Conservation (phyloP, 441 rosid genomes). For the Daphne laureola region DNA sequence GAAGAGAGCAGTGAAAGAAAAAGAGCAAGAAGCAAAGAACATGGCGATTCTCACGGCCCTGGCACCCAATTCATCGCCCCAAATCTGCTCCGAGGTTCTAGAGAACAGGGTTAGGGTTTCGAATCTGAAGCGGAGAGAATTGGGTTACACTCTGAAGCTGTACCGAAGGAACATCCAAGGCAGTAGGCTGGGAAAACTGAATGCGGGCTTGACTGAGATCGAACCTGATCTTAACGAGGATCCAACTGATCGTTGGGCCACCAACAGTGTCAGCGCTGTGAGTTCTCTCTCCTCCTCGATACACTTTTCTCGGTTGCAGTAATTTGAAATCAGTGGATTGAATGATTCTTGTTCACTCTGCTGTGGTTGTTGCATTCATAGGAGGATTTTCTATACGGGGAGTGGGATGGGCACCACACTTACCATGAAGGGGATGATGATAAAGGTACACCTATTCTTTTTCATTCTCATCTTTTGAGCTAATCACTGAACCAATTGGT, state of each 20-base stretch:
- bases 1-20: not conserved
- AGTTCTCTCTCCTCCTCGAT: conserved; percentile 4
- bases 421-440: conserved; percentile 62
- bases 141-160: conserved; percentile 6
- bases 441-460: conserved; percentile 32
- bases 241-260: conserved; percentile 61
- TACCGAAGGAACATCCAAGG: conserved; percentile 14
- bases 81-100: conserved; percentile 14
- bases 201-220: conserved; percentile 51
- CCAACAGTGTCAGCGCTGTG: conserved; percentile 50
- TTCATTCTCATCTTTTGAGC: not conserved
- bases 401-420: conserved; percentile 80
- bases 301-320: not conserved
- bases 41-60: conserved; percentile 40
- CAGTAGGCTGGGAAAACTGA: conserved; percentile 25
- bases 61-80: conserved; percentile 37
- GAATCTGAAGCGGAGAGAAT: conserved; percentile 9
- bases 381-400: conserved; percentile 79
- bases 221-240: conserved; percentile 91
- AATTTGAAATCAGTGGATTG: not conserved
- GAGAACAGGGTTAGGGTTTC: conserved; percentile 9
- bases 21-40: not conserved
- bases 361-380: conserved; percentile 15
- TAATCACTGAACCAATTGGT: too few relatives aligned
- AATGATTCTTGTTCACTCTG: conserved; percentile 1